These are phyloP conservation scores for Euphorbia peplus DNA, from an alignment of 345 rosid species.

Conservation along the genomic window DNA sequence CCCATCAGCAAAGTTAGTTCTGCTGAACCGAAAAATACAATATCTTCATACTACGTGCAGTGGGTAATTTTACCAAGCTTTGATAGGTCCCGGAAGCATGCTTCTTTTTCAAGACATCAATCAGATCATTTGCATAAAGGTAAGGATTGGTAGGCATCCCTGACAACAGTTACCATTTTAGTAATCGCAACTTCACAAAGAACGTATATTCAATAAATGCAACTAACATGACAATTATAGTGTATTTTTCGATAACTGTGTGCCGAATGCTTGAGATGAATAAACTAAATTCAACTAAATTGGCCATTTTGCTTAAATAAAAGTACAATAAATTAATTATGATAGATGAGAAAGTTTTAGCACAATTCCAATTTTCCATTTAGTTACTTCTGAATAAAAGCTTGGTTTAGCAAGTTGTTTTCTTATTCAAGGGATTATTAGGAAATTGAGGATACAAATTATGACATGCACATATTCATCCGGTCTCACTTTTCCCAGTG, in stretches of 20 bases:
- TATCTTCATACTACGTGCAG: neutral
- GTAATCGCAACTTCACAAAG: neutral
- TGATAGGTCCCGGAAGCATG: constrained; percentile 74
- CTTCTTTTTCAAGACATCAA: constrained; percentile 67
- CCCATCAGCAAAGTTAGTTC: constrained; percentile 2
- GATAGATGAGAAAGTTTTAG: neutral
- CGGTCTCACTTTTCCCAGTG: neutral
- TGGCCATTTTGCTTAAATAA: neutral
- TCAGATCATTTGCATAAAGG: constrained; percentile 77
- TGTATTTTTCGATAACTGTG: neutral
- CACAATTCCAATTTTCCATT: neutral
- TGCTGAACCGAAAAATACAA: neutral
- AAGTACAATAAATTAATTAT: neutral
- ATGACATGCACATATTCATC: neutral
- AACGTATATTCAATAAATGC: neutral
- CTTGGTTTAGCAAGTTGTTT: neutral
- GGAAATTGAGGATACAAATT: neutral
- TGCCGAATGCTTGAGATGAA: neutral
- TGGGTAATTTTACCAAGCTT: constrained; percentile 56
- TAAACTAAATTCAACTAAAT: neutral
- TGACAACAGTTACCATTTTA: constrained; percentile 24
- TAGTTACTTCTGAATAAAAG: neutral
- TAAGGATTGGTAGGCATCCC: constrained; percentile 97
- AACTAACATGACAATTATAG: neutral
- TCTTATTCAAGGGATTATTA: neutral